These are phyloP conservation scores for Termitomyces sp. DNA, from an alignment of 768 basidiomycete species.

Conservation along the genomic window DNA sequence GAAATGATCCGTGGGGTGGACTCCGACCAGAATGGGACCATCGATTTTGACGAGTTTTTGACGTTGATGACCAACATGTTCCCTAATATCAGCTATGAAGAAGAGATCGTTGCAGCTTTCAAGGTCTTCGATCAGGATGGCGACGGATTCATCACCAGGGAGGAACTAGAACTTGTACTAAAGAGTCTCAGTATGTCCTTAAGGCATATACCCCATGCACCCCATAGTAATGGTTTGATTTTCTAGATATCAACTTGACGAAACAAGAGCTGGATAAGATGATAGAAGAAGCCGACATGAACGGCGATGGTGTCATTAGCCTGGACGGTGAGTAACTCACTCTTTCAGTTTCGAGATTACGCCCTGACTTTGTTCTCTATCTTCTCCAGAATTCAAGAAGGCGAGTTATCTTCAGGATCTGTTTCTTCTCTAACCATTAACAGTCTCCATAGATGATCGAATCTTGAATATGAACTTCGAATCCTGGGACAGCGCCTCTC, in stretches of 20 bases:
- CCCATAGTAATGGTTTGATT: not conserved
- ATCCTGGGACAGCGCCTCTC: too few relatives aligned
- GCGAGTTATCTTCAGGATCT: not conserved
- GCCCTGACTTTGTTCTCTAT: not conserved
- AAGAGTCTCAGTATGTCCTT: slow-evolving; percentile 72
- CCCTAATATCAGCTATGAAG: slow-evolving; percentile 36
- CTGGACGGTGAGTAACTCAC: slow-evolving; percentile 53
- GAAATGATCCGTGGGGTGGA: slow-evolving; percentile 50
- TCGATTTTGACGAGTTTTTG: slow-evolving; percentile 47
- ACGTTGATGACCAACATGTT: slow-evolving; percentile 43
- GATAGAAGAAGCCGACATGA: slow-evolving; percentile 86
- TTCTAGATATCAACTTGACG: slow-evolving; percentile 58
- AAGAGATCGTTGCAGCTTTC: slow-evolving; percentile 47
- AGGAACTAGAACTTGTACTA: slow-evolving; percentile 93
- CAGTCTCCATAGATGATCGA: slow-evolving; percentile 8
- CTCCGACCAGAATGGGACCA: slow-evolving; percentile 39
- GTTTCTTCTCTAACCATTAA: not conserved
- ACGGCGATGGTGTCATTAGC: slow-evolving; percentile 85
- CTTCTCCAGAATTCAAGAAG: slow-evolving; percentile 13
- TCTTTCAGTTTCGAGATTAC: not conserved
- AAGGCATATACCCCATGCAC: not conserved
- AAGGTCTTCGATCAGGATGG: slow-evolving; percentile 92
- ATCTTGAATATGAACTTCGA: too few relatives aligned
- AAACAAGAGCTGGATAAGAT: slow-evolving; percentile 82
- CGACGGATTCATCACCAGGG: slow-evolving; percentile 85